Evolutionary conservation across 2,329 filamentous ascomycete genomes (phyloP).

Genomic region (Talaromyces sp.): DNA sequence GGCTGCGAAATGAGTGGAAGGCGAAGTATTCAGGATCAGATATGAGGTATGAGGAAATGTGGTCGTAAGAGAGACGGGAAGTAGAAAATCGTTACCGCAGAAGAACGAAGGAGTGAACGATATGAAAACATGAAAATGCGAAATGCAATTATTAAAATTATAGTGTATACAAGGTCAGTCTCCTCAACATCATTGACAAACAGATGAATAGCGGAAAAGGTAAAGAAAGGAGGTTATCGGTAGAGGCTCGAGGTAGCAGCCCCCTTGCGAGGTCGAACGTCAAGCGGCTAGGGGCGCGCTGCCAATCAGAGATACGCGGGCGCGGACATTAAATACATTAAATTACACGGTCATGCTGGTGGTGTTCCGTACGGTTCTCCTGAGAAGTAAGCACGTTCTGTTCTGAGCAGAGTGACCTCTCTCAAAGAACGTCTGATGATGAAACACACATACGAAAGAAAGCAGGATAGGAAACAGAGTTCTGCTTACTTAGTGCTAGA

Average conservation of each 20-base stretch:
- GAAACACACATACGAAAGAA: too few relatives aligned
- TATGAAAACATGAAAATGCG: constrained; percentile 2
- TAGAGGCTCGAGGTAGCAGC: background rate
- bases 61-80: constrained; percentile 7
- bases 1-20: constrained; percentile 8
- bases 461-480: background rate
- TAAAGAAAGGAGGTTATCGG: background rate
- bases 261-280: constrained; percentile 9
- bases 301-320: constrained; percentile 8
- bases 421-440: too few relatives aligned
- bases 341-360: constrained; percentile 6
- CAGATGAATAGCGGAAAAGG: background rate
- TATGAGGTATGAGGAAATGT: constrained; percentile 11
- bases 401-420: background rate
- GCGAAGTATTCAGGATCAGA: constrained; percentile 1
- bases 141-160: constrained; percentile 5
- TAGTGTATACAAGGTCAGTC: background rate
- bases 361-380: background rate
- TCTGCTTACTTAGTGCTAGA: background rate
- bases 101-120: constrained; percentile 4
- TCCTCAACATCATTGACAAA: background rate
- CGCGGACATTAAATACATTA: background rate
- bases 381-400: background rate
- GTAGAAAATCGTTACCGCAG: background rate
- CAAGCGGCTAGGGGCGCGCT: background rate